Evolutionary conservation across 2,329 filamentous ascomycete genomes (phyloP).

Genomic region (Colletotrichum musicola): DNA sequence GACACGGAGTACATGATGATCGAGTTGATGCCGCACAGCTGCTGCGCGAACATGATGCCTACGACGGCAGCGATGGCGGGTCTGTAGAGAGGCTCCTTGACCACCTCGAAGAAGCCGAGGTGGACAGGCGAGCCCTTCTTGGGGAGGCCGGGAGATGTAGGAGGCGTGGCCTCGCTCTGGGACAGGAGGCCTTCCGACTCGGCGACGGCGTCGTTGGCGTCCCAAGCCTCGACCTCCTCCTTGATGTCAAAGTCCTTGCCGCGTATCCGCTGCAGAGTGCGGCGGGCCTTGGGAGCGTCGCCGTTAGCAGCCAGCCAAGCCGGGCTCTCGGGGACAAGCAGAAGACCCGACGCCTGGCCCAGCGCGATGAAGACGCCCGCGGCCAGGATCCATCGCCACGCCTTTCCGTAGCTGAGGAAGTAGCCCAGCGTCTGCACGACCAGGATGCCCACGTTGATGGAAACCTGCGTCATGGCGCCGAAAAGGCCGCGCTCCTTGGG

Average conservation of each 20-base stretch:
- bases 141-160: slow-evolving; percentile 41
- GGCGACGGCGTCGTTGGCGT: slow-evolving; percentile 54
- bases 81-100: slow-evolving; percentile 75
- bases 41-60: slow-evolving; percentile 92
- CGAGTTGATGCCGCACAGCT: slow-evolving; percentile 94
- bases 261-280: slow-evolving; percentile 80
- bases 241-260: slow-evolving; percentile 77
- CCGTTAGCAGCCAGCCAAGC: slow-evolving; percentile 83
- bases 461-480: slow-evolving; percentile 87
- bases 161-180: slow-evolving; percentile 42
- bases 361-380: slow-evolving; percentile 77
- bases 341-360: slow-evolving; percentile 76
- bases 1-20: slow-evolving; percentile 99
- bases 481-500: slow-evolving; percentile 82
- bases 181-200: slow-evolving; percentile 80
- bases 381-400: slow-evolving; percentile 88
- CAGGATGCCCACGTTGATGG: slow-evolving; percentile 92
- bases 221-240: slow-evolving; percentile 77
- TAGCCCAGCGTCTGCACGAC: slow-evolving; percentile 86
- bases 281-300: slow-evolving; percentile 71
- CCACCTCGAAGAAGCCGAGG: slow-evolving; percentile 74
- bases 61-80: slow-evolving; percentile 85
- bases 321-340: slow-evolving; percentile 87
- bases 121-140: slow-evolving; percentile 49
- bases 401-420: slow-evolving; percentile 82